Evolutionary conservation across 257 asterid genomes (phyloP), one percentile per base, ranked within the genome.

Genomic region (Solanum bulbocastanum): DNA sequence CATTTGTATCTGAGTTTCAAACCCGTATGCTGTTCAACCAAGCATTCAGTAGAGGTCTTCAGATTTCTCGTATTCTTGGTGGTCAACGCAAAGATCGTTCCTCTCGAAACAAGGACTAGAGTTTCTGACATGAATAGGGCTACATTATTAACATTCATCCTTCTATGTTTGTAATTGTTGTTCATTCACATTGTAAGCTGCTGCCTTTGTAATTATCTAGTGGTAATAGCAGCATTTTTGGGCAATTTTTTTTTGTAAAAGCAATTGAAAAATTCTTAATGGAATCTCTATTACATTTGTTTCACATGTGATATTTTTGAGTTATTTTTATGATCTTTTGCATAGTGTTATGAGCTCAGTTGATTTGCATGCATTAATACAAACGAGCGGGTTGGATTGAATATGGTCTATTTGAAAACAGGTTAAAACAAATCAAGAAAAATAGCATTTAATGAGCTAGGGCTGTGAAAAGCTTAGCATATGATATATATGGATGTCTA

Each of bases 21-120:
- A 97, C 99, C 1, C 93, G 99, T 58, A 94, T 97, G 98, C 76
- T 97, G 92, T 97, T 96, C 96, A 97, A 97, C 95, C 99, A 97
- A 93, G 99, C 99, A 3, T 97, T 97, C 94, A 97, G 99, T 83
- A 90, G 98, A 94, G 99, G 99, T 74, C 98, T 97, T 75, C 99
- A 97, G 96, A 97, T 97, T 86, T 96, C 98, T 14, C 98, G 99
- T 90, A 97, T 97, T 91, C 96, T 97, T 40, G 98, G 99, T 33
- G 98, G 98, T 18, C 98, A 96, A 20, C 89, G 95, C 87, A 97
- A 97, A 88, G 99, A 96, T 90, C 94, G 93, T 11, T 91, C 99
- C 85, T 94, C 98, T 73, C 88, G 97, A 86, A 92, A 93, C 93
- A 97, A 97, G 94, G 99, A 97, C 94, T 96, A 92, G 86, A 58